Evolutionary conservation across 2,329 filamentous ascomycete species (phyloP).

Genomic region (Elsinoe necatrix): DNA sequence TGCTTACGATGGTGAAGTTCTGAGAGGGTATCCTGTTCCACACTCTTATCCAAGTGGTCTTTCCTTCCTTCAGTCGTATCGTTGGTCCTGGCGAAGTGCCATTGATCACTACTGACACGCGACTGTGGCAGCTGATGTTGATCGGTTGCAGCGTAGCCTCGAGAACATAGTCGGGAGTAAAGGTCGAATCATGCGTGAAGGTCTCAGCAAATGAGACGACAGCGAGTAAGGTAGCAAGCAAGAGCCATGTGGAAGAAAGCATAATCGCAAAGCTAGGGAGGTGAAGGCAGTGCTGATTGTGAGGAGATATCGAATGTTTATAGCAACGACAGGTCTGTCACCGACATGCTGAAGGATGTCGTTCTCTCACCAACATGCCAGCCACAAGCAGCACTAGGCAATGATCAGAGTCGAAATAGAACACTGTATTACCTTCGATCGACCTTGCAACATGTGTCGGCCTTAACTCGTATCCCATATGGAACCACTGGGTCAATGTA

Average conservation of each 20-base stretch:
- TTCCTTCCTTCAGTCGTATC: conserved; percentile 39
- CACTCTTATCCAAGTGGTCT: conserved; percentile 48
- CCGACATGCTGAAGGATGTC: background rate
- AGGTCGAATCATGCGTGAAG: background rate
- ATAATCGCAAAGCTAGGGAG: background rate
- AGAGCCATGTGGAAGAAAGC: background rate
- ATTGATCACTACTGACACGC: conserved; percentile 41
- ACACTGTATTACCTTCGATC: background rate
- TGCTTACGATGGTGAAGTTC: conserved; percentile 48
- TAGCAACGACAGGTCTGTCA: too few relatives aligned
- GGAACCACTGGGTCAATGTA: background rate
- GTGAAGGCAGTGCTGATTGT: background rate
- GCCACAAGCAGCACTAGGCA: background rate
- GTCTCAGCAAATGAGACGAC: background rate
- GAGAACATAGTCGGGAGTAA: conserved; percentile 9
- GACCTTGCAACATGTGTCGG: background rate
- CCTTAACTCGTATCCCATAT: background rate
- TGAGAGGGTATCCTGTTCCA: conserved; percentile 48
- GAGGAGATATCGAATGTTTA: background rate
- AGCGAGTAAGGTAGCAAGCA: background rate
- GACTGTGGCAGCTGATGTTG: background rate
- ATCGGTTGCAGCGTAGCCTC: conserved; percentile 7
- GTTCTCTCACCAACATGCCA: background rate
- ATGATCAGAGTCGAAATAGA: background rate
- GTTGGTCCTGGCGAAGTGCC: conserved; percentile 46